Evolutionary conservation across 768 basidiomycete genomes (phyloP).

Genomic region (Tylopilus subfusipes): DNA sequence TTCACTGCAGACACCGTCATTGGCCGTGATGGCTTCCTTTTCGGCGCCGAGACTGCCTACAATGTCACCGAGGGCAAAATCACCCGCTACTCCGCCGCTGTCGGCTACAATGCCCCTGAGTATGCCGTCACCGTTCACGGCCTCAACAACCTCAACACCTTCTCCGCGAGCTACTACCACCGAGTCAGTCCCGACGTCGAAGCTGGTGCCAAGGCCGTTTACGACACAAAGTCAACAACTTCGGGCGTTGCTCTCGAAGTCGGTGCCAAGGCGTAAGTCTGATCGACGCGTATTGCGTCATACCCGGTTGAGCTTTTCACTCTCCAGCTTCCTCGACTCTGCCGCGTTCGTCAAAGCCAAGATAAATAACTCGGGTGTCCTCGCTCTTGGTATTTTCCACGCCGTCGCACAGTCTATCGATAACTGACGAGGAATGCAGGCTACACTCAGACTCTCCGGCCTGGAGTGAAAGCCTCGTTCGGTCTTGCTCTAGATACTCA

Average conservation of each 20-base stretch:
- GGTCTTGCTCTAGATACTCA: conserved; percentile 95
- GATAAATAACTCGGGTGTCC: conserved; percentile 94
- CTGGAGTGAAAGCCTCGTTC: conserved; percentile 89
- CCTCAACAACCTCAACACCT: conserved; percentile 90
- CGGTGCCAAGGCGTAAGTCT: conserved; percentile 85
- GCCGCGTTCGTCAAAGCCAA: conserved; percentile 96
- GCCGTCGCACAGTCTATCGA: background rate
- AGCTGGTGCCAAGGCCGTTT: conserved; percentile 94
- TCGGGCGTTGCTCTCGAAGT: conserved; percentile 89
- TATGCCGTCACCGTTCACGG: conserved; percentile 94
- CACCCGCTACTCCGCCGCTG: conserved; percentile 85
- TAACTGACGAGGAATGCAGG: conserved; percentile 39
- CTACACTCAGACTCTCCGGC: conserved; percentile 91
- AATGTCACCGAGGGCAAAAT: conserved; percentile 93
- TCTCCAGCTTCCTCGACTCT: conserved; percentile 68
- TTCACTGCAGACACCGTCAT: conserved; percentile 95
- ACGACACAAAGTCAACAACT: conserved; percentile 88
- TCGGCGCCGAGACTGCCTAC: conserved; percentile 95
- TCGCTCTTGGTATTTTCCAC: conserved; percentile 63
- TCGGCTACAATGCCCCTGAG: conserved; percentile 95
- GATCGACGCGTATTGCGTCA: background rate
- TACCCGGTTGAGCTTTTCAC: background rate
- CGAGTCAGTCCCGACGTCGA: conserved; percentile 87
- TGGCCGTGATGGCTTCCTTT: conserved; percentile 95
- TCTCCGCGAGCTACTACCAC: conserved; percentile 98